Evolutionary conservation across 2,329 filamentous ascomycete species (phyloP), one percentile per base, ranked within the genome.

Genomic region (Didymella arachidicola): DNA sequence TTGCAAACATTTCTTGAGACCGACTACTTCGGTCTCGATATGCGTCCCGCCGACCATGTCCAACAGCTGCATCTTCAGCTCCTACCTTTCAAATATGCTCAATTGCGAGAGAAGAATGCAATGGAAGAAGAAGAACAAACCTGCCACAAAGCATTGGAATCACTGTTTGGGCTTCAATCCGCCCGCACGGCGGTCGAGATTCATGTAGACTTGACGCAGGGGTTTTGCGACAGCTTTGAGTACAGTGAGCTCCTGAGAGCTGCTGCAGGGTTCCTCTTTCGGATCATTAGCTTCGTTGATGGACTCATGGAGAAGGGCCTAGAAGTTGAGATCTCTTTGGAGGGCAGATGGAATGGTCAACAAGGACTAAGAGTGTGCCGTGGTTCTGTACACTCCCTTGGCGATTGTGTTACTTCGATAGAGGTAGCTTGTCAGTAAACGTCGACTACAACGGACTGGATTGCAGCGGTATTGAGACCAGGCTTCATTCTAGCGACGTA

Each of bases 41-140:
- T 62, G 34, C 32, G 49, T 19, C 62, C 67, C 11, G 59, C 60
- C 11, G 8, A 55, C 18, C 62, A 68, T 34, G 45, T 59, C 4
- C 59, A 65, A 26, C 57, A 43, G 0, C 34, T 67, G 41, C 59
- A 61, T 14, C 41, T 67, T 43, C 61, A 64, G 25, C 54, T 67
- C 10, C 57, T 47, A 29, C 65, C 61, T 25, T 57, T 66, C 41
- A 45, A 29, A 14, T 54, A 53, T n/a, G 53, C 56, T 5, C 56
- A 59, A 1, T 22, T 59, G 36, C 41, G 45, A 16, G 29, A 36
- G 11, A 30, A 11, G 2, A 42, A 53, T 12, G 38, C 39, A 4
- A 49, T 27, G 22, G 11, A 30, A 2, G 25, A n/a, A 5, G 49
- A 59, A 18, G 30, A 49, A 7, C 16, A 7, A 0, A 26, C 19